These are phyloP conservation scores for Penicillium sp. DNA, from an alignment of 2,329 filamentous ascomycete species.

Conservation along the genomic window DNA sequence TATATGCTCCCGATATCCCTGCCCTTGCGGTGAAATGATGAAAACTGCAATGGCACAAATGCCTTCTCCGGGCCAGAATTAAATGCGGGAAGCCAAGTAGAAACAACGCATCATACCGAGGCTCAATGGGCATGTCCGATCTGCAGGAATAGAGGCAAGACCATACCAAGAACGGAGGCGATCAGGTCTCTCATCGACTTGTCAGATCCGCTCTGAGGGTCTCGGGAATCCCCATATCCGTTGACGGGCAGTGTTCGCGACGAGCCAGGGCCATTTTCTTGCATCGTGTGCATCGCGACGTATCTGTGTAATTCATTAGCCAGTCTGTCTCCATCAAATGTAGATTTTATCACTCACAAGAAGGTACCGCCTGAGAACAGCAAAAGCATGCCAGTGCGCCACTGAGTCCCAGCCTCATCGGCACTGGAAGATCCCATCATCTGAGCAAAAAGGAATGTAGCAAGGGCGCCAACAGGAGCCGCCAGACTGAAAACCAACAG, in stretches of 20 bases:
- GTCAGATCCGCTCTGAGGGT: conserved; percentile 32
- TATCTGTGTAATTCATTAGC: conserved; percentile 57
- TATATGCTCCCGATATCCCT: conserved; percentile 20
- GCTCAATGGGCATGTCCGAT: conserved; percentile 47
- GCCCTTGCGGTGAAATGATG: conserved; percentile 3
- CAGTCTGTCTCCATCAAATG: conserved; percentile 3
- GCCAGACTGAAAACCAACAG: conserved; percentile 88
- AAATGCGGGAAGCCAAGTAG: not conserved
- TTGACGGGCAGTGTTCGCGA: conserved; percentile 38
- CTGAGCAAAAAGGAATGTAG: conserved; percentile 77
- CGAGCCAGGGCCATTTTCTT: conserved; percentile 57
- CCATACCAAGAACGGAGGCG: conserved; percentile 49
- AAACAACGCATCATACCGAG: not conserved
- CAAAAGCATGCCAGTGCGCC: conserved; percentile 88
- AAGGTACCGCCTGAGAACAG: conserved; percentile 97
- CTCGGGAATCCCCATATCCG: conserved; percentile 43
- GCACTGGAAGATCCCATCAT: conserved; percentile 57
- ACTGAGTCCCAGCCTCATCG: conserved; percentile 63
- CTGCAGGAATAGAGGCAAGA: conserved; percentile 47
- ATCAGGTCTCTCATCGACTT: conserved; percentile 46
- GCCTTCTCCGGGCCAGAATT: not conserved
- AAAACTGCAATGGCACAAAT: not conserved
- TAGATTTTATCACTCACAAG: conserved; percentile 59
- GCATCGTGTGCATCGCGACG: conserved; percentile 98
- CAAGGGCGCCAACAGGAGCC: conserved; percentile 78